These are phyloP conservation scores for Aspergillus eucalypticola DNA, from an alignment of 2,329 filamentous ascomycete genomes.

Conservation along the genomic window DNA sequence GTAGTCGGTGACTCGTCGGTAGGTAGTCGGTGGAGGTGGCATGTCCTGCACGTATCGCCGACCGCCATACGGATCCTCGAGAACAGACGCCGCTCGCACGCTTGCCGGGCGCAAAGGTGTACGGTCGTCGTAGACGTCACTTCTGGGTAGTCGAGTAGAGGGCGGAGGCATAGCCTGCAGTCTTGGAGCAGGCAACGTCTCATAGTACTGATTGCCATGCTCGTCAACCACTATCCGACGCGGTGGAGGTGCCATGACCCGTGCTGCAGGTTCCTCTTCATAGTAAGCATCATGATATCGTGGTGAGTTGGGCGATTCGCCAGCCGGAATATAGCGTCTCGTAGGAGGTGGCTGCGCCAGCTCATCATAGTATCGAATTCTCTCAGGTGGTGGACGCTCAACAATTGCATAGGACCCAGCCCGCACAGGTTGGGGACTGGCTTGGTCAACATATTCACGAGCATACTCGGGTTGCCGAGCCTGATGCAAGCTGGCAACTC, in stretches of 20 bases:
- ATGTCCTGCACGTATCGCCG: slow-evolving; percentile 48
- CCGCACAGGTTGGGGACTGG: slow-evolving; percentile 40
- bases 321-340: slow-evolving; percentile 36
- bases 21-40: slow-evolving; percentile 44
- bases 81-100: slow-evolving; percentile 44
- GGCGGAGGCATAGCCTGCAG: slow-evolving; percentile 36
- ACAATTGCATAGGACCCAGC: slow-evolving; percentile 44
- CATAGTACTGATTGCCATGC: slow-evolving; percentile 77
- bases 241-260: slow-evolving; percentile 55
- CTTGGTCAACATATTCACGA: slow-evolving; percentile 47
- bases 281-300: slow-evolving; percentile 45
- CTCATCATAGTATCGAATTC: slow-evolving; percentile 44
- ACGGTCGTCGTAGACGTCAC: slow-evolving; percentile 38
- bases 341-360: slow-evolving; percentile 30
- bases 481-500: slow-evolving; percentile 50
- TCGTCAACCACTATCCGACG: slow-evolving; percentile 77
- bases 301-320: slow-evolving; percentile 40
- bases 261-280: slow-evolving; percentile 46
- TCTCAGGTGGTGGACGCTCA: slow-evolving; percentile 40
- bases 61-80: slow-evolving; percentile 44
- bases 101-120: slow-evolving; percentile 33
- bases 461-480: slow-evolving; percentile 44
- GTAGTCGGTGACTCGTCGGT: slow-evolving; percentile 44
- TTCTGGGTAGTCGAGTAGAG: slow-evolving; percentile 32
- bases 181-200: slow-evolving; percentile 48